These are phyloP conservation scores for Aspergillus carbonarius DNA, from an alignment of 2,329 filamentous ascomycete species.

Conservation along the genomic window DNA sequence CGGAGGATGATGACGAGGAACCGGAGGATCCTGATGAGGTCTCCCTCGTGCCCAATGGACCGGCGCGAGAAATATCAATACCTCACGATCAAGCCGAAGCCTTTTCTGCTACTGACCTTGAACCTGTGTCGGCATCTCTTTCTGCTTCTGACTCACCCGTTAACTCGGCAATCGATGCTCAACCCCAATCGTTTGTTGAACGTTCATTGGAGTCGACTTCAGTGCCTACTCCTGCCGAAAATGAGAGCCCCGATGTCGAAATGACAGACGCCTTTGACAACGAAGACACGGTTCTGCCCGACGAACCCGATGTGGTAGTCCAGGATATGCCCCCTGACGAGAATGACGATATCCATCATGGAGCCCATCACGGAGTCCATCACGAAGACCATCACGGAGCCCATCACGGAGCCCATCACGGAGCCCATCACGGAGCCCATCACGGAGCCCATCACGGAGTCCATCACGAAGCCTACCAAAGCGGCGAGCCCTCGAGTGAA, in stretches of 20 bases:
- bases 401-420: constrained; percentile 25
- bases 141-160: background rate
- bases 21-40: constrained; percentile 37
- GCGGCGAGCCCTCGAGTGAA: constrained; percentile 39
- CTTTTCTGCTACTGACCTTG: constrained; percentile 20
- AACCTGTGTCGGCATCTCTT: background rate
- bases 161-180: background rate
- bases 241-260: constrained; percentile 1
- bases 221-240: constrained; percentile 16
- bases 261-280: constrained; percentile 2
- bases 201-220: background rate
- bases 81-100: constrained; percentile 21
- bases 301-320: background rate
- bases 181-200: background rate
- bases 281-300: background rate
- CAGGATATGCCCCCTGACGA: constrained; percentile 15
- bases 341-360: constrained; percentile 16
- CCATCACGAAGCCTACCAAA: constrained; percentile 27
- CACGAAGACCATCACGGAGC: too few relatives aligned
- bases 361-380: too few relatives aligned
- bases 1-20: constrained; percentile 28
- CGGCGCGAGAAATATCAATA: constrained; percentile 34
- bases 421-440: constrained; percentile 8
- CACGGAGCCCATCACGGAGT: constrained; percentile 18
- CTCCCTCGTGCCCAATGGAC: constrained; percentile 33